These are phyloP conservation scores for Davidsoniella neocaledoniae DNA, from an alignment of 2,329 filamentous ascomycete species.

Conservation along the genomic window DNA sequence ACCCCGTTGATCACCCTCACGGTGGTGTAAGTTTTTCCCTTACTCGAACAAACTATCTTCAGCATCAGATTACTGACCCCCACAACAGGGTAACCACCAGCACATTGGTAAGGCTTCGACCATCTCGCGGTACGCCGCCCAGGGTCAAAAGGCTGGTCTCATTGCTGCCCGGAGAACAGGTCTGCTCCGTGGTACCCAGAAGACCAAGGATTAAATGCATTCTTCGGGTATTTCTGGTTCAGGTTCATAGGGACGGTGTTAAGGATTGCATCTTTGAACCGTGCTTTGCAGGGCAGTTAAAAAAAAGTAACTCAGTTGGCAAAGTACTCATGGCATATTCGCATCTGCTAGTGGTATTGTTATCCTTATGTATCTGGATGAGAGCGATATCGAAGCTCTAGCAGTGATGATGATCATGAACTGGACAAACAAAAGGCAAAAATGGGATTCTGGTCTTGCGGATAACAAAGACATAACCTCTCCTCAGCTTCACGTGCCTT, in stretches of 20 bases:
- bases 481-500: conserved; percentile 4
- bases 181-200: conserved; percentile 99
- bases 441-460: conserved; percentile 12
- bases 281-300: conserved; percentile 29
- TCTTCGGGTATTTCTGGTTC: conserved; percentile 12
- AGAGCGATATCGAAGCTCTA: conserved; percentile 10
- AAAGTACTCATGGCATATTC: conserved; percentile 17
- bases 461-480: conserved; percentile 8
- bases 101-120: conserved; percentile 99
- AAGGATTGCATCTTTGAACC: conserved; percentile 40
- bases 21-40: conserved; percentile 50
- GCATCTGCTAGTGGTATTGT: conserved; percentile 11
- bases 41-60: neutral
- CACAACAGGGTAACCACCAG: conserved; percentile 84
- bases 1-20: conserved; percentile 98
- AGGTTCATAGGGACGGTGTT: conserved; percentile 41
- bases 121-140: conserved; percentile 92
- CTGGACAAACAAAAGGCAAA: conserved; percentile 13
- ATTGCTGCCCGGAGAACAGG: conserved; percentile 98
- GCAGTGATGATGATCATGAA: conserved; percentile 12
- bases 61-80: conserved; percentile 24
- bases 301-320: conserved; percentile 29
- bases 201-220: conserved; percentile 79
- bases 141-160: conserved; percentile 99
- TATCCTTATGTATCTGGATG: conserved; percentile 7